A percentile compares a stretch with the other conserved stretches of the same genome.
Conservation (phyloP, 345 rosid species). For the Carallia pectinifolia region DNA sequence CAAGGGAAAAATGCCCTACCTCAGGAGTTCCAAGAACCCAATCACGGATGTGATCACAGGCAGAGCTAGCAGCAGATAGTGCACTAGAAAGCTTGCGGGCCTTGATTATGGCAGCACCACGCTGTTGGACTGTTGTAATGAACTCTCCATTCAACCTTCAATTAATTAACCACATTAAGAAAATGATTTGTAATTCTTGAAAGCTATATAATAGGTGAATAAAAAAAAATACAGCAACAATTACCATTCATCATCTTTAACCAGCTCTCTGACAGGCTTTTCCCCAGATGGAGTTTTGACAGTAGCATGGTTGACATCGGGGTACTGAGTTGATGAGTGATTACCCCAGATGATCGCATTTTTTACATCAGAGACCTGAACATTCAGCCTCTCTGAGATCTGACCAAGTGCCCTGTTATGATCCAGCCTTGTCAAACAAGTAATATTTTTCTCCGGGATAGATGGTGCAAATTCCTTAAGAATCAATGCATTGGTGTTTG, state of each 20-base stretch:
- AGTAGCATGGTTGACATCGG: conserved; percentile 98
- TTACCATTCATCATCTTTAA: conserved; percentile 84
- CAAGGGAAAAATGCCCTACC: conserved; percentile 38
- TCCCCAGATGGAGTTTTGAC: conserved; percentile 70
- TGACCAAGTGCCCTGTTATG: conserved; percentile 99
- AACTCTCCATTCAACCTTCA: conserved; percentile 85
- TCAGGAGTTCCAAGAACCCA: conserved; percentile 99
- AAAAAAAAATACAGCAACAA: not conserved
- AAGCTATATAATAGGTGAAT: no score
- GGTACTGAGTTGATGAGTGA: conserved; percentile 96
- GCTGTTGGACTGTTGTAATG: conserved; percentile 89
- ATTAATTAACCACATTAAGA: conserved; percentile 1
- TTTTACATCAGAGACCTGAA: conserved; percentile 89
- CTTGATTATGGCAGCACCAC: conserved; percentile 99
- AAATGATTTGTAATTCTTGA: not conserved
- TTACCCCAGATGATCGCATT: conserved; percentile 98
- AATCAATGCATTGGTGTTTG: conserved; percentile 97
- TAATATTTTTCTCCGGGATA: conserved; percentile 87
- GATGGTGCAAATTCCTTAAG: conserved; percentile 96
- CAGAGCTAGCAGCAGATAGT: conserved; percentile 95
- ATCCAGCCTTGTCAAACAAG: conserved; percentile 92
- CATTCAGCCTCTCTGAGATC: conserved; percentile 81
- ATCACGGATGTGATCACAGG: conserved; percentile 97
- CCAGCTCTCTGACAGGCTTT: conserved; percentile 75
- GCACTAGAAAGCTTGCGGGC: conserved; percentile 97